phyloP scores from a whole-genome alignment of 352 stramenopile species.

The Albugo candida region DNA sequence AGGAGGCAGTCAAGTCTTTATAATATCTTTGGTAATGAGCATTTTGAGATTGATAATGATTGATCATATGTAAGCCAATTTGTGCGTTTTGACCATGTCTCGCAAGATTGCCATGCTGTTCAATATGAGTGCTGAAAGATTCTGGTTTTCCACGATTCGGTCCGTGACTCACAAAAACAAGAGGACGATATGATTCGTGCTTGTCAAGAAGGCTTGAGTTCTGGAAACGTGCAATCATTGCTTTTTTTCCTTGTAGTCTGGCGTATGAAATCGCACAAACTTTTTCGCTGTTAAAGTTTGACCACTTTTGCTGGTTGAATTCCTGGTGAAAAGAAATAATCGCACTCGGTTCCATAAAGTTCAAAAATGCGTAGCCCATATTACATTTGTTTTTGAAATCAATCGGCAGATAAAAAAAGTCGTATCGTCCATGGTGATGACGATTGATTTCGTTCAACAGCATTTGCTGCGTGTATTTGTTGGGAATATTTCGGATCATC shows the following conservation, averaged over 20 bases:
- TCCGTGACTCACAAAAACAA: slow-evolving; percentile 78
- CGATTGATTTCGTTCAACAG: slow-evolving; percentile 93
- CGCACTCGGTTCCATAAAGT: slow-evolving; percentile 86
- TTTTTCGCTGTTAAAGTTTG: slow-evolving; percentile 99
- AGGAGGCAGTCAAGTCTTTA: no score
- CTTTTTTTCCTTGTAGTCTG: slow-evolving; percentile 90
- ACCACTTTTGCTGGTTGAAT: slow-evolving; percentile 85
- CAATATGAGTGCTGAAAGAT: slow-evolving; percentile 44
- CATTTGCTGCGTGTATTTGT: slow-evolving; percentile 99
- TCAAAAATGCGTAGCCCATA: slow-evolving; percentile 99
- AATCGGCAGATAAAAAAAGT: slow-evolving; percentile 99
- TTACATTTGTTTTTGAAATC: slow-evolving; percentile 99
- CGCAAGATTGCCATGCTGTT: neutral
- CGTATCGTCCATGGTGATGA: slow-evolving; percentile 82
- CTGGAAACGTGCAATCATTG: slow-evolving; percentile 97
- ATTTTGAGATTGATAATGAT: no score
- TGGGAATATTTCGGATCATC: slow-evolving; percentile 99
- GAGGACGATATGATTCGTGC: slow-evolving; percentile 81
- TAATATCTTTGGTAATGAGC: no score
- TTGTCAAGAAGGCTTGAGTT: slow-evolving; percentile 93
- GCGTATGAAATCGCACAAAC: slow-evolving; percentile 97
- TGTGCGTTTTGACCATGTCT: no score
- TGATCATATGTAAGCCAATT: no score
- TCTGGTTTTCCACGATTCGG: slow-evolving; percentile 42
- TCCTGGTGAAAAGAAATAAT: slow-evolving; percentile 70